Percentiles rank a stretch among this genome's conserved stretches.
Conservation (phyloP, 495 filamentous ascomycete genomes). For the Neurospora sp. region DNA sequence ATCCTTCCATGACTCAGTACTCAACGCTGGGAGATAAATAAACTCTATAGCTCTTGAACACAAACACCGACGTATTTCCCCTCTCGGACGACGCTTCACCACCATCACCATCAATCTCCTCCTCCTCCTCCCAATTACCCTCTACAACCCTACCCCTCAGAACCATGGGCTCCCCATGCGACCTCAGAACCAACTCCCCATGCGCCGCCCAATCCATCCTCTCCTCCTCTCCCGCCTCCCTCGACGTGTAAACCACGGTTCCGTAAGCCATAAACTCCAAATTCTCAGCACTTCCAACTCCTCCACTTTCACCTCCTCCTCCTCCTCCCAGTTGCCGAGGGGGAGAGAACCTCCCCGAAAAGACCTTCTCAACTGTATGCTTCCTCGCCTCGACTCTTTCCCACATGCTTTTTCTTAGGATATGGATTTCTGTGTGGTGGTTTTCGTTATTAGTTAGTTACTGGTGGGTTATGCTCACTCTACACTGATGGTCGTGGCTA, state of each 20-base stretch:
- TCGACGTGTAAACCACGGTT: constrained; percentile 13
- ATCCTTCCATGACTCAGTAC: not conserved
- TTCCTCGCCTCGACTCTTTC: constrained; percentile 16
- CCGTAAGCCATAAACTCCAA: constrained; percentile 27
- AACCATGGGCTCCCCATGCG: too few species aligned
- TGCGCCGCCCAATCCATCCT: constrained; percentile 15
- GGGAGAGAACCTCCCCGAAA: constrained; percentile 16
- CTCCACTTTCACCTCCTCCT: not conserved
- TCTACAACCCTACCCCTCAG: too few species aligned
- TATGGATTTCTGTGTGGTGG: constrained; percentile 12
- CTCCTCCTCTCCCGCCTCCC: constrained; percentile 1
- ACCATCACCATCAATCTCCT: not conserved
- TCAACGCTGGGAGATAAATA: not conserved
- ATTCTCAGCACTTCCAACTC: not conserved
- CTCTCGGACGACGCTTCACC: not conserved
- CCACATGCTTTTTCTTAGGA: constrained; percentile 18
- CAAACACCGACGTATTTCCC: not conserved
- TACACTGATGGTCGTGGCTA: too few species aligned
- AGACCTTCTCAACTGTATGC: constrained; percentile 24
- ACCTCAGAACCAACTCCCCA: constrained; percentile 1
- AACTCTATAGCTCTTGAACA: not conserved
- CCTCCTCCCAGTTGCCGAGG: not conserved
- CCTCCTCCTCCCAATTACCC: too few species aligned
- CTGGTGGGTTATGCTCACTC: too few species aligned
- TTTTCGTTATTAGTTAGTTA: too few species aligned